Evolutionary conservation across 2,329 filamentous ascomycete genomes (phyloP), one percentile per base, ranked within the genome.

Genomic region (Mariannaea sp.): DNA sequence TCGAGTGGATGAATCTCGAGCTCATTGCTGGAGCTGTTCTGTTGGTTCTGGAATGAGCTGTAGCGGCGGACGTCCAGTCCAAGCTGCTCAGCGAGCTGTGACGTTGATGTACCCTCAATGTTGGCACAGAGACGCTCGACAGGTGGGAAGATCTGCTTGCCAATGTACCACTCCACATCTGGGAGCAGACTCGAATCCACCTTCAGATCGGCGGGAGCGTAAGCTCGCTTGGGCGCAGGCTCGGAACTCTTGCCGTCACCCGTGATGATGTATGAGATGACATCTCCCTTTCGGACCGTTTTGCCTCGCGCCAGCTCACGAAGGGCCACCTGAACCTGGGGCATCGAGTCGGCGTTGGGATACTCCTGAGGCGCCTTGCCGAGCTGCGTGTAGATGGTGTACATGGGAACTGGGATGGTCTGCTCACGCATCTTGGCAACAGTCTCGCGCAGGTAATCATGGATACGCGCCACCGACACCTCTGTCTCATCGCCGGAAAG

Each of bases 61-160:
- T 97, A 99, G 65, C 94, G 94, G 64, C 85, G 85, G 20, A 90
- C 86, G 71, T 99, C 94, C 20, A 99, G 85, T 2, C 94, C 94
- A 12, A 99, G 84, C 70, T 94, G 96, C 70, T 97, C 92, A 2
- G 94, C 94, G 8, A 99, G 82, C 60, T 92, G 87, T 2, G 90
- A 85, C 7, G 93, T 89, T 58, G 96, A 95, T 2, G 94, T 99
- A 54, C 94, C 94, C 12, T 85, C 84, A 66, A 99, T 97, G 55
- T 96, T 96, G 56, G 93, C 94, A 70, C 94, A 99, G 17, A 99
- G 86, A 80, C 94, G 90, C 76, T 99, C 94, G 20, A 99, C 94
- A 0, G 94, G 94, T 9, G 94, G 94, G 74, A 99, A 91, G 54
- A 99, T 97, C 73, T 99, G 94, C 78, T 99, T 99, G 77, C 91